phyloP scores from a whole-genome alignment of 306 rosid species.

The Trifolium dubium region DNA sequence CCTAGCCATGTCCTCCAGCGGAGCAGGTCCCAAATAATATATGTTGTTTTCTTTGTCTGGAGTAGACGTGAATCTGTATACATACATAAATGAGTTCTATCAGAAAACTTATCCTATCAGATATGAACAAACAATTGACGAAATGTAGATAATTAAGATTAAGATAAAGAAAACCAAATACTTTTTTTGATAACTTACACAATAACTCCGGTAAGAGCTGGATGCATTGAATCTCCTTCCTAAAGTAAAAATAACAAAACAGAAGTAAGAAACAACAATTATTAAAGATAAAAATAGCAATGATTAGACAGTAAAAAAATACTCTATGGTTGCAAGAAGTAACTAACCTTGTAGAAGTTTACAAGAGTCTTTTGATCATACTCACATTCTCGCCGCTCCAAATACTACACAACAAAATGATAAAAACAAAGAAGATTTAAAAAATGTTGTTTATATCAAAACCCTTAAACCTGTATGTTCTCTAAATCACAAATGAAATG shows the following conservation, averaged over 20 bases:
- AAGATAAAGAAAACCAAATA: constrained; percentile 28
- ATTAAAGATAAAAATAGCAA: neutral
- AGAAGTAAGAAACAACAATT: constrained; percentile 1
- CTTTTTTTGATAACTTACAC: constrained; percentile 60
- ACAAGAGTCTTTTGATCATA: constrained; percentile 62
- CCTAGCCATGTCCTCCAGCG: constrained; percentile 92
- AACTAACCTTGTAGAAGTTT: constrained; percentile 66
- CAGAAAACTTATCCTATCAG: constrained; percentile 22
- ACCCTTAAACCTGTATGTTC: too few species aligned
- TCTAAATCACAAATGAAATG: neutral
- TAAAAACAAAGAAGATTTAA: neutral
- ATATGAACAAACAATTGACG: neutral
- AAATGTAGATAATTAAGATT: constrained; percentile 2
- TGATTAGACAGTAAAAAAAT: neutral
- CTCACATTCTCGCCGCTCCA: constrained; percentile 88
- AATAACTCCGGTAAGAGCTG: constrained; percentile 71
- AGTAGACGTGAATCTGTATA: constrained; percentile 86
- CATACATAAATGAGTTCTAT: constrained; percentile 17
- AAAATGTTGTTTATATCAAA: too few species aligned
- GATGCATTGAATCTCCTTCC: constrained; percentile 66
- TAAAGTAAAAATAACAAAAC: constrained; percentile 34
- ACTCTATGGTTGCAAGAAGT: neutral
- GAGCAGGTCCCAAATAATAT: constrained; percentile 95
- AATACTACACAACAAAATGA: constrained; percentile 59
- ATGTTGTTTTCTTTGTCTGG: constrained; percentile 90